Base-by-base conservation (phyloP, 768 basidiomycete genomes). In the Panaeolus papilionaceus region DNA sequence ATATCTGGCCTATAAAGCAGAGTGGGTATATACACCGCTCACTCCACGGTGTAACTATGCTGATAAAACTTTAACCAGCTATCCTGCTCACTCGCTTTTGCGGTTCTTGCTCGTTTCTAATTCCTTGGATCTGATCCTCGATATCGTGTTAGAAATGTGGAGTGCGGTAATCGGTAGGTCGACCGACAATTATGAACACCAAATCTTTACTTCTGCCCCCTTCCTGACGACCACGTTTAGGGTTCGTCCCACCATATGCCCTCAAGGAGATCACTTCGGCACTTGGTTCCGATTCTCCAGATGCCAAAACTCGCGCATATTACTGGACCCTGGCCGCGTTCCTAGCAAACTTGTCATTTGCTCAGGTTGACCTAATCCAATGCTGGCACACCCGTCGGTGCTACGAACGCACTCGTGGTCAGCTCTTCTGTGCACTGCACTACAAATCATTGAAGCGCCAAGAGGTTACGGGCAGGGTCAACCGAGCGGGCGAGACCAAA, bases 331-430 rank as follows among this genome's bases (percentile, higher is more conserved):
- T 88, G 54, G 74, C 88, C 38, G 85, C 86, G 5, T 90, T 91
- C 76, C 62, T 90, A 0, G 86, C 83, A 6, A 83, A 91, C 73
- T 79, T 91, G 2, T 90, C 89, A 0, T 90, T 91, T 73, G 91
- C 89, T 0, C 89, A 90, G 70, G 81, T 85, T 18, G 89, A 90
- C 72, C 74, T 91, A 40, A 84, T 88, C 72, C 83, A 88, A 71
- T 75, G 79, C n/a, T 92, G 89, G 89, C 86, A 89, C 71, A 88
- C 86, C 1, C 82, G 90, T 51, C 78, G 90, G 54, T 89, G 88
- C 71, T 92, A 92, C 71, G 90, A 92, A 72, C 82, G 90, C 11
- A 91, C 90, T 37, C 82, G 90, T 6, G 90, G 91, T 4, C 89
- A 91, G 71, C 79, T 92, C 1, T 91, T 92, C 70, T 91, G 90